These are phyloP conservation scores for Botrytis deweyae DNA, from an alignment of 2,329 filamentous ascomycete species.

Conservation along the genomic window DNA sequence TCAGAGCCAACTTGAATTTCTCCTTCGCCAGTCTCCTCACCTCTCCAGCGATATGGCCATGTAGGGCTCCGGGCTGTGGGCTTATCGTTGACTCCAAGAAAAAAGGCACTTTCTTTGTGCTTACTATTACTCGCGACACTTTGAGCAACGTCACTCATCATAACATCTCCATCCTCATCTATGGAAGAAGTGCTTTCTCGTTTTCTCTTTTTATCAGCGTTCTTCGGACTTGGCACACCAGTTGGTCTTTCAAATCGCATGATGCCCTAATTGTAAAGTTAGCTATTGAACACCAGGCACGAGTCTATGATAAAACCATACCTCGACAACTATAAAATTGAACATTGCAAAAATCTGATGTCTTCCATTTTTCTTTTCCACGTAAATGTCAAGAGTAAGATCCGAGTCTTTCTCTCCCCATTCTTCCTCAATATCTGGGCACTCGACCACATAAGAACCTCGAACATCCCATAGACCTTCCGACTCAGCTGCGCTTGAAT, in stretches of 20 bases:
- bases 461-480: conserved; percentile 24
- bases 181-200: conserved; percentile 16
- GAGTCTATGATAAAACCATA: background rate
- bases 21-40: conserved; percentile 29
- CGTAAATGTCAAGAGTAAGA: conserved; percentile 24
- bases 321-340: conserved; percentile 27
- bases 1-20: conserved; percentile 27
- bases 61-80: conserved; percentile 27
- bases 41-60: conserved; percentile 30
- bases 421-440: conserved; percentile 21
- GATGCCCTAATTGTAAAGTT: conserved; percentile 16
- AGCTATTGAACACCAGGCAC: background rate
- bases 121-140: background rate
- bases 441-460: conserved; percentile 25
- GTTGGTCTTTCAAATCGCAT: conserved; percentile 30
- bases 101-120: conserved; percentile 23
- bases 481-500: background rate
- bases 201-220: conserved; percentile 17
- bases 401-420: conserved; percentile 18
- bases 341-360: conserved; percentile 28
- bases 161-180: conserved; percentile 25
- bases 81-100: conserved; percentile 24
- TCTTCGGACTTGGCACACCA: conserved; percentile 18
- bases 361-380: conserved; percentile 22
- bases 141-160: conserved; percentile 15